Base-by-base conservation (phyloP, 352 stramenopile genomes). In the Globisporangium ultimum region DNA sequence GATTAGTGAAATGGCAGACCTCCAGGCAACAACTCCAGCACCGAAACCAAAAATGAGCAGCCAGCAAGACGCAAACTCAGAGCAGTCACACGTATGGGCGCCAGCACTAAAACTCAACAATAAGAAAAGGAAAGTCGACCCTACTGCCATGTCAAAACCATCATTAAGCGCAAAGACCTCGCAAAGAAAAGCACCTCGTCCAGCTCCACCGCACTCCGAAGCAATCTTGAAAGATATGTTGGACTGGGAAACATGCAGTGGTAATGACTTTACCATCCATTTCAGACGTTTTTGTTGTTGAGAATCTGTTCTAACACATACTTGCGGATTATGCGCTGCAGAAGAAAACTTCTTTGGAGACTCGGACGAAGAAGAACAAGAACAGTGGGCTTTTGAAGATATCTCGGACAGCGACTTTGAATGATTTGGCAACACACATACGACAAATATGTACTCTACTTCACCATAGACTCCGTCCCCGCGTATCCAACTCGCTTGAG, bases 321-420 rank as follows among this genome's bases (percentile, higher is more conserved):
- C 24, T 20, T 20, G 15, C 32, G n/a, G 21, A 38, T 22, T 11
- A 14, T 22, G 10, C 36, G n/a, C 14, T 46, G 53, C 76, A 63
- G 71, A 66, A n/a, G 73, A 74, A 10, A 46, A 76, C 2, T 72
- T 86, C 21, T 20, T 60, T 1, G 28, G 53, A n/a, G 54, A 72
- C 14, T 40, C 15, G 7, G 63, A 72, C 11, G 61, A 61, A 1
- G 32, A 58, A 10, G 59, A 72, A 38, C 24, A 22, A 5, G 66
- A 65, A 21, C 49, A 61, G 11, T 91, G 82, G 82, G 43, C 64
- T 28, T 87, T 81, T 46, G 70, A 85, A 13, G 78, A 88, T 47
- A 73, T 92, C 18, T 80, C 74, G 0, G 82, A 91, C 42, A 88
- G 72, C 53, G 79, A 88, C 52, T 91, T 89, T 49, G 74, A 84